Evolutionary conservation across 2,329 filamentous ascomycete genomes (phyloP).

Genomic region (Colletotrichum sp.): DNA sequence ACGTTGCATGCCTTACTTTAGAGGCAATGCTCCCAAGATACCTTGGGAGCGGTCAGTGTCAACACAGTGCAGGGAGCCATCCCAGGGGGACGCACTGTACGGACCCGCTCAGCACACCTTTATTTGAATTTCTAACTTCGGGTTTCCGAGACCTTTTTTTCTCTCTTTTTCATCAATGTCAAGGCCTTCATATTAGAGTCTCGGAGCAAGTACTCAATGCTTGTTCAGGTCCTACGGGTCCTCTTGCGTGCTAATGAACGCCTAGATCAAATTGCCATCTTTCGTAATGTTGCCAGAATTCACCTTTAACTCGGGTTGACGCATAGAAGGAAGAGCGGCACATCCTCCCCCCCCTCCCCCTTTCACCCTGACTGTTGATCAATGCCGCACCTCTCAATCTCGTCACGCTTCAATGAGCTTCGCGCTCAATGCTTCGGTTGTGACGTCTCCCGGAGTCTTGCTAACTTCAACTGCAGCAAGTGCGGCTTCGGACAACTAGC

Average conservation of each 20-base stretch:
- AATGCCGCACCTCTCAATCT: not conserved
- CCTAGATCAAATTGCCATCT: constrained; percentile 83
- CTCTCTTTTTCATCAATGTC: constrained; percentile 72
- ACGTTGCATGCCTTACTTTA: not conserved
- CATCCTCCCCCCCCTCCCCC: constrained; percentile 23
- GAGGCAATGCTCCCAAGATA: not conserved
- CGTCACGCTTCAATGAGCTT: not conserved
- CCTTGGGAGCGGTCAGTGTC: not conserved
- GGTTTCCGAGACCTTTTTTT: constrained; percentile 37
- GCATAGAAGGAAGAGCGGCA: constrained; percentile 51
- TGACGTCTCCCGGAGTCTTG: constrained; percentile 65
- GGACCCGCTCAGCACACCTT: constrained; percentile 58
- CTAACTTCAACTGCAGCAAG: constrained; percentile 83
- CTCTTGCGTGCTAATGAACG: constrained; percentile 97
- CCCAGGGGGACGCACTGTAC: not conserved
- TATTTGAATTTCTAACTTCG: constrained; percentile 80
- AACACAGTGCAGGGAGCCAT: not conserved
- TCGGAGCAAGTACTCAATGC: constrained; percentile 92
- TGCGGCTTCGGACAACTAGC: constrained; percentile 86
- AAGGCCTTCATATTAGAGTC: constrained; percentile 99
- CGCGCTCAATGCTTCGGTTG: not conserved
- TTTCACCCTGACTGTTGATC: not conserved
- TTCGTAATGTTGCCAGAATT: constrained; percentile 71
- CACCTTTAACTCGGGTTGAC: constrained; percentile 50
- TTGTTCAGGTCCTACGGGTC: constrained; percentile 85